Evolutionary conservation across 768 basidiomycete genomes (phyloP).

Genomic region (Tephrocybe sp.): DNA sequence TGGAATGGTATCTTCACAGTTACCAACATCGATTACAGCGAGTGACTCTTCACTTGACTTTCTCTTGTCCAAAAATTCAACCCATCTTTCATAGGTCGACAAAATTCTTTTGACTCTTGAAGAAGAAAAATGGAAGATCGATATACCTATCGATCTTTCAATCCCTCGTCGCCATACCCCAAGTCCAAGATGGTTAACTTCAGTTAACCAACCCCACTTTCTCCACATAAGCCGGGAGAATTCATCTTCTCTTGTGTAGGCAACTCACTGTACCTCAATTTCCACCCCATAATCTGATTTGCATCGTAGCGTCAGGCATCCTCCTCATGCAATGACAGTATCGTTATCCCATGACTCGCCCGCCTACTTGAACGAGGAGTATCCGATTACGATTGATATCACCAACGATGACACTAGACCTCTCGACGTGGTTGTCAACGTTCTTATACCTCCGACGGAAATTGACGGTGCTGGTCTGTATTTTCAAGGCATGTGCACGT

Average conservation of each 20-base stretch:
- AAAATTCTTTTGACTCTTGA: slow-evolving; percentile 50
- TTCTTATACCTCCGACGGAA: slow-evolving; percentile 79
- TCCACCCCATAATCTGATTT: slow-evolving; percentile 5
- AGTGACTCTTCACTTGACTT: slow-evolving; percentile 16
- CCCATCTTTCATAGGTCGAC: slow-evolving; percentile 35
- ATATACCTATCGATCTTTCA: slow-evolving; percentile 52
- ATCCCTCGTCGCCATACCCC: slow-evolving; percentile 31
- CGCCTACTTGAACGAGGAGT: slow-evolving; percentile 80
- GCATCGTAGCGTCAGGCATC: slow-evolving; percentile 52
- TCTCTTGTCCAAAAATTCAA: not conserved
- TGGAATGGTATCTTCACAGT: slow-evolving; percentile 54
- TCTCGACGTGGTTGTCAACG: slow-evolving; percentile 67
- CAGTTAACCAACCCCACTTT: slow-evolving; percentile 50
- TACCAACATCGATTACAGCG: slow-evolving; percentile 55
- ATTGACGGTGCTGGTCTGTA: slow-evolving; percentile 66
- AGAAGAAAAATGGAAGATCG: slow-evolving; percentile 65
- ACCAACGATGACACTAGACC: slow-evolving; percentile 69
- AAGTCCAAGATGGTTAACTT: slow-evolving; percentile 53
- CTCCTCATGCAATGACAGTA: slow-evolving; percentile 56
- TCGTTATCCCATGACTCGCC: slow-evolving; percentile 58
- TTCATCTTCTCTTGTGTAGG: slow-evolving; percentile 47
- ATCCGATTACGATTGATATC: slow-evolving; percentile 69
- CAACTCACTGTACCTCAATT: slow-evolving; percentile 1
- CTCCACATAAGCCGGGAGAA: slow-evolving; percentile 48
- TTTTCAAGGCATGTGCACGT: not conserved